Conservation (phyloP, 352 stramenopile genomes). For the Phytophthora cryptogea region DNA sequence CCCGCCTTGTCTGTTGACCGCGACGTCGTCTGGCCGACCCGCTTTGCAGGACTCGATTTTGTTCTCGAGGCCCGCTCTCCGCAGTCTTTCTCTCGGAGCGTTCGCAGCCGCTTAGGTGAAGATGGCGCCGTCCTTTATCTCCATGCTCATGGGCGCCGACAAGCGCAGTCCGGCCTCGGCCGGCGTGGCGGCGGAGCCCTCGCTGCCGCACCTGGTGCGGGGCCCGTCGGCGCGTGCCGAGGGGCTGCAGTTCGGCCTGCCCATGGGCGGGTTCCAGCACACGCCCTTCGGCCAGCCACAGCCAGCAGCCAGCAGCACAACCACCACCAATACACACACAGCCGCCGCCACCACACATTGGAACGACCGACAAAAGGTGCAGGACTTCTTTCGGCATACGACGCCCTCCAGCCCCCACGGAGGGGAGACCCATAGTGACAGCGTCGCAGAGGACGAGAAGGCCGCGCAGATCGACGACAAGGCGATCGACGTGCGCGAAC, state of each 20-base stretch:
- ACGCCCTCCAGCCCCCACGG: slow-evolving; percentile 6
- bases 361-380: slow-evolving; percentile 59
- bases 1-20: slow-evolving; percentile 10
- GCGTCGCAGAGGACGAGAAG: slow-evolving; percentile 23
- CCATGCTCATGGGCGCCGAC: slow-evolving; percentile 52
- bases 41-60: slow-evolving; percentile 33
- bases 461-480: slow-evolving; percentile 51
- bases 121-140: slow-evolving; percentile 70
- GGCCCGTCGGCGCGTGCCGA: slow-evolving; percentile 18
- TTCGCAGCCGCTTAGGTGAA: slow-evolving; percentile 26
- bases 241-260: slow-evolving; percentile 42
- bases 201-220: slow-evolving; percentile 32
- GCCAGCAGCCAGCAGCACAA: slow-evolving; percentile 2
- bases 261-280: slow-evolving; percentile 28
- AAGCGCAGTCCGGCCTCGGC: slow-evolving; percentile 15
- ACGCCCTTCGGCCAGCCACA: slow-evolving; percentile 26
- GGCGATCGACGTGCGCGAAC: slow-evolving; percentile 60
- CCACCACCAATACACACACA: slow-evolving; percentile 1
- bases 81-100: slow-evolving; percentile 25
- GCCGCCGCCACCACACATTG: slow-evolving; percentile 24
- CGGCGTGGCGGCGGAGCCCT: background rate
- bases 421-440: background rate
- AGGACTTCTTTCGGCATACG: slow-evolving; percentile 64
- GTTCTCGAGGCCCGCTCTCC: slow-evolving; percentile 14
- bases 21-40: slow-evolving; percentile 24